Evolutionary conservation across 495 filamentous ascomycete species (phyloP).

Genomic region (Echria macrotheca): DNA sequence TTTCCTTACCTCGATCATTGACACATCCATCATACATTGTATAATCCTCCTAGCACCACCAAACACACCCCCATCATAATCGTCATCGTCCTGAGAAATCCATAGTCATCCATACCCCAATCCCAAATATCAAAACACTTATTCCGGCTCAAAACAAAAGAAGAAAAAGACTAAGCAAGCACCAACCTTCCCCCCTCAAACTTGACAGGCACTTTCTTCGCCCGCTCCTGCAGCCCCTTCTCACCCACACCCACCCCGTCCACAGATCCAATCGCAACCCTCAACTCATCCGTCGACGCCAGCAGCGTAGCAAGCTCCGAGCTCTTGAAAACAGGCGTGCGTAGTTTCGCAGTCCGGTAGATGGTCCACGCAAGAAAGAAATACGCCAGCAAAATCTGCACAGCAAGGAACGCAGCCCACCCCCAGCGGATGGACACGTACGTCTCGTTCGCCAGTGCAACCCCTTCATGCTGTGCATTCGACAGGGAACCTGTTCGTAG

Average conservation of each 20-base stretch:
- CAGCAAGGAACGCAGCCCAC: slow-evolving; percentile 5
- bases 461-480: not conserved
- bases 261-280: not conserved
- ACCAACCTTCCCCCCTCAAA: not conserved
- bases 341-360: slow-evolving; percentile 1
- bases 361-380: slow-evolving; percentile 5
- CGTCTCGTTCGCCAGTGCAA: not conserved
- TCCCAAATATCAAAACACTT: too few relatives aligned
- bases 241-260: slow-evolving; percentile 1
- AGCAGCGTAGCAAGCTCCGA: slow-evolving; percentile 7
- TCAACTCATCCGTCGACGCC: slow-evolving; percentile 1
- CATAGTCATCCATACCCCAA: too few relatives aligned
- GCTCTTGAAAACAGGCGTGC: slow-evolving; percentile 7
- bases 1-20: too few relatives aligned
- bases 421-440: slow-evolving; percentile 8
- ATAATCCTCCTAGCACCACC: too few relatives aligned
- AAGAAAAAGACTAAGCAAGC: not conserved
- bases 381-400: slow-evolving; percentile 7
- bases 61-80: too few relatives aligned
- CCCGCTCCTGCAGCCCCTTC: too few relatives aligned
- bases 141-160: too few relatives aligned
- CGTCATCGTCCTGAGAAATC: too few relatives aligned
- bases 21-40: too few relatives aligned
- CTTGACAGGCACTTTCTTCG: not conserved
- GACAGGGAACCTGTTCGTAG: not conserved